These are phyloP conservation scores for Trichoderma erinaceum DNA, from an alignment of 495 filamentous ascomycete genomes.

Conservation along the genomic window DNA sequence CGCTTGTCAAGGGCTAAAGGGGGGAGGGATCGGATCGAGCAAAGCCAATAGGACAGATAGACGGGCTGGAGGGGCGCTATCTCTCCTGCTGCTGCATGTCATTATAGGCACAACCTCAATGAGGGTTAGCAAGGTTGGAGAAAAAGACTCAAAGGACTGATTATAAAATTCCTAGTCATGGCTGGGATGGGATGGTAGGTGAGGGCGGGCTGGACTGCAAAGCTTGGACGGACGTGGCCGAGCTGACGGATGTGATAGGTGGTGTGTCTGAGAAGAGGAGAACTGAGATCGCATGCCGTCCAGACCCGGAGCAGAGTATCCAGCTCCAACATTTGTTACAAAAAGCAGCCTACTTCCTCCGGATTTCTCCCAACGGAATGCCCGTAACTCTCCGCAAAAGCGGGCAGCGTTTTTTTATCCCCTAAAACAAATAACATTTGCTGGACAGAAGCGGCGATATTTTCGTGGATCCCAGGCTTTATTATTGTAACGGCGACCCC, in stretches of 20 bases:
- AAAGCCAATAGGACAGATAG: not conserved
- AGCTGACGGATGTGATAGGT: not conserved
- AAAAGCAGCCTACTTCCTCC: no score
- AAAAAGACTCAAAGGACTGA: not conserved
- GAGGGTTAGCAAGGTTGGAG: not conserved
- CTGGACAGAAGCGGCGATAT: not conserved
- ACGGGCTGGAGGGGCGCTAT: not conserved
- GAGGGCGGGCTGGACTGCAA: no score
- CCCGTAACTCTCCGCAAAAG: not conserved
- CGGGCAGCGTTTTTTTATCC: not conserved
- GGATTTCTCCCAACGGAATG: not conserved
- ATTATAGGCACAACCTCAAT: not conserved
- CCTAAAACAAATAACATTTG: not conserved
- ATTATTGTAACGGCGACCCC: not conserved
- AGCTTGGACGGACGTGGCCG: not conserved
- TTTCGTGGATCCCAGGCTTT: not conserved
- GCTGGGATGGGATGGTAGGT: no score
- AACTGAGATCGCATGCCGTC: not conserved
- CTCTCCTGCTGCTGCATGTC: not conserved
- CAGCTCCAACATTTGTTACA: no score
- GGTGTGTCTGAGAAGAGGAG: not conserved
- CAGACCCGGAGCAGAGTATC: not conserved
- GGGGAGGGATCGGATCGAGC: not conserved
- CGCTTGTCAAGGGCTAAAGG: not conserved
- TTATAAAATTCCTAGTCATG: no score